Conservation (phyloP, 441 rosid species). For the Omphalea diandra region DNA sequence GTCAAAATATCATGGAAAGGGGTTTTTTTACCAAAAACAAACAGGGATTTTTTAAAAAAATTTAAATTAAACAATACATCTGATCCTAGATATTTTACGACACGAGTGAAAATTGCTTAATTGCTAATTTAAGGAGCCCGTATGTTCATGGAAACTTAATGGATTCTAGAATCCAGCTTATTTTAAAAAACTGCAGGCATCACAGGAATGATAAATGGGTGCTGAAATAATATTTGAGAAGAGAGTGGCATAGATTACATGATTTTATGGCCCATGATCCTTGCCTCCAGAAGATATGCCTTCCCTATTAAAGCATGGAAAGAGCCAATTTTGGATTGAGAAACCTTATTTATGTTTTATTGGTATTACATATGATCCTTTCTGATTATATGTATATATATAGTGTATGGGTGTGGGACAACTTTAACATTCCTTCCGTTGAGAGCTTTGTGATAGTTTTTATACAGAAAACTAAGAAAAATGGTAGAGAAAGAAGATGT, state of each 20-base stretch:
- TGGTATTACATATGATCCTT: not conserved
- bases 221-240: not conserved
- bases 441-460: not conserved
- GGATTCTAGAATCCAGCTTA: not conserved
- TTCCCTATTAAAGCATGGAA: too few relatives aligned
- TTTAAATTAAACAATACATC: too few relatives aligned
- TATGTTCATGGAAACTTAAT: not conserved
- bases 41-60: too few relatives aligned
- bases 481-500: not conserved
- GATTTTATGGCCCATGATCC: too few relatives aligned
- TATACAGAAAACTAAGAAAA: not conserved
- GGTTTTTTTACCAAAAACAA: too few relatives aligned
- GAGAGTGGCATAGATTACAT: not conserved
- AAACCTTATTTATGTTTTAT: constrained; percentile 2
- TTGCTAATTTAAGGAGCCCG: not conserved
- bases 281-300: too few relatives aligned
- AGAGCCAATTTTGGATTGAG: not conserved
- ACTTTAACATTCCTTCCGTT: too few relatives aligned
- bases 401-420: too few relatives aligned
- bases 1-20: not conserved
- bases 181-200: not conserved
- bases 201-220: not conserved
- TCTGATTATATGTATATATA: not conserved
- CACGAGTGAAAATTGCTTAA: not conserved
- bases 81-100: not conserved